Conservation (phyloP, 306 rosid species). For the Dryas drummondii region DNA sequence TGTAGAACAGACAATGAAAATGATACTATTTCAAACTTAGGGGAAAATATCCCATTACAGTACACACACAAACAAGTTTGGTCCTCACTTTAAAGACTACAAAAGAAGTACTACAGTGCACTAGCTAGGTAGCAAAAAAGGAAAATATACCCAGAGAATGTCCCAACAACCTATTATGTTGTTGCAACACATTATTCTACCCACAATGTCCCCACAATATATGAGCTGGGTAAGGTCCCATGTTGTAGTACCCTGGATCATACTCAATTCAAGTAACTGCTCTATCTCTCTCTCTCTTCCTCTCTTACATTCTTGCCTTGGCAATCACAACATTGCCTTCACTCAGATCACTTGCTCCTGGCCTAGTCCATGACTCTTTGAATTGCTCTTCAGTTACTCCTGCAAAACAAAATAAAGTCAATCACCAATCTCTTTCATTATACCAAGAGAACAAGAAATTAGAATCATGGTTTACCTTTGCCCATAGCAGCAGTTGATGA, state of each 20-base stretch:
- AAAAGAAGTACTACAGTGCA: not conserved
- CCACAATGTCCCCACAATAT: conserved; percentile 11
- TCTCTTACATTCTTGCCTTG: conserved; percentile 67
- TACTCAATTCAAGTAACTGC: not conserved
- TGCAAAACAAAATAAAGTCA: conserved; percentile 23
- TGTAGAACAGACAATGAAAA: not conserved
- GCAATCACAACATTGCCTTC: conserved; percentile 67
- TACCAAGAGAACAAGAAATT: not conserved
- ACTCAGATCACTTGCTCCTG: conserved; percentile 57
- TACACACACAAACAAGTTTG: conserved; percentile 11
- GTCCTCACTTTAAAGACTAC: not conserved
- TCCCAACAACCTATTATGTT: conserved; percentile 13
- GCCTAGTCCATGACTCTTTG: conserved; percentile 85
- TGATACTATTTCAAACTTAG: not conserved
- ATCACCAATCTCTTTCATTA: not conserved
- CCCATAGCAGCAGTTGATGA: conserved; percentile 99
- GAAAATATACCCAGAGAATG: conserved; percentile 21
- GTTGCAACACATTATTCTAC: conserved; percentile 26
- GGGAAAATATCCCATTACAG: conserved; percentile 11
- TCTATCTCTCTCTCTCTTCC: not conserved
- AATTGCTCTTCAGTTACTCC: conserved; percentile 98
- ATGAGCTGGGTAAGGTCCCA: conserved; percentile 19
- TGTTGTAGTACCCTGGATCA: conserved; percentile 2
- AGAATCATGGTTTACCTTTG: conserved; percentile 52
- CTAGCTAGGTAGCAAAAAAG: conserved; percentile 5